These are phyloP conservation scores for Truncatella angustata DNA, from an alignment of 2,329 filamentous ascomycete species.

Conservation along the genomic window DNA sequence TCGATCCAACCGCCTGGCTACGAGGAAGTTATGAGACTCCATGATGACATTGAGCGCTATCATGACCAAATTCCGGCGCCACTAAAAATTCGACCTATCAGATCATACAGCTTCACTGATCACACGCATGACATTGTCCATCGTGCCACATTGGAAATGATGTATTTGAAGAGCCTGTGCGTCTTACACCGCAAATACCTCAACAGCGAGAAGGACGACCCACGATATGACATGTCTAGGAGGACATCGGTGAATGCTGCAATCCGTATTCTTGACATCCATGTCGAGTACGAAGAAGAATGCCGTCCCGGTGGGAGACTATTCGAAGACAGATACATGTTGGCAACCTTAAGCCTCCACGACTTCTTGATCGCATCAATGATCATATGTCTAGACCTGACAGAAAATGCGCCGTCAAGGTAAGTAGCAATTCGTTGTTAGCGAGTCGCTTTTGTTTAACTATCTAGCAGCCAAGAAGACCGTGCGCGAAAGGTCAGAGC, in stretches of 20 bases:
- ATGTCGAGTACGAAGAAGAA: conserved; percentile 46
- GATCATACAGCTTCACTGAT: conserved; percentile 40
- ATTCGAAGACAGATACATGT: conserved; percentile 50
- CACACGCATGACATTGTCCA: conserved; percentile 45
- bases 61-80: conserved; percentile 36
- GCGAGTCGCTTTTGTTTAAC: conserved; percentile 15
- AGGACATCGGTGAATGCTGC: conserved; percentile 42
- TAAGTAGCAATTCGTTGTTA: conserved; percentile 19
- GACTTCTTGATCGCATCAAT: conserved; percentile 60
- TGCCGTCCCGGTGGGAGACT: conserved; percentile 48
- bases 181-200: conserved; percentile 50
- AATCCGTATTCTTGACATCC: conserved; percentile 42
- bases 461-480: conserved; percentile 22
- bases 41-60: conserved; percentile 38
- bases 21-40: conserved; percentile 36
- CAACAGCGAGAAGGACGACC: conserved; percentile 35
- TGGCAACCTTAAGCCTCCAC: conserved; percentile 51
- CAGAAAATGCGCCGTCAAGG: conserved; percentile 37
- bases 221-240: conserved; percentile 36
- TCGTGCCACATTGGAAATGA: conserved; percentile 45
- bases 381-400: conserved; percentile 54
- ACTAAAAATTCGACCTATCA: conserved; percentile 39
- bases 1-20: conserved; percentile 33
- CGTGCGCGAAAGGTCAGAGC: conserved; percentile 33
- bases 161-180: conserved; percentile 47